Evolutionary conservation across 148 eudicot species (phyloP).

Genomic region (Vaccinium corymbosum): DNA sequence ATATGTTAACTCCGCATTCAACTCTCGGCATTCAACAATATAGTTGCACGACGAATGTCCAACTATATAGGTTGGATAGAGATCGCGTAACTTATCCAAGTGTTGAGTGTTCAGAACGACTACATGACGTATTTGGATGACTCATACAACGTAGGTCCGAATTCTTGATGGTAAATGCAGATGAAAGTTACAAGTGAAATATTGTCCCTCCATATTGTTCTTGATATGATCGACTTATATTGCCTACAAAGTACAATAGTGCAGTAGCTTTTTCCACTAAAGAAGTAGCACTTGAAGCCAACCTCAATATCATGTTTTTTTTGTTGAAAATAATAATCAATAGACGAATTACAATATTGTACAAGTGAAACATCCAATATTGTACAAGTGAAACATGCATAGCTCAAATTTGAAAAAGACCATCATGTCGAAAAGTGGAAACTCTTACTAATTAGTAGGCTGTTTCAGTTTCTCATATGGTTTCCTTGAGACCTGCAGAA

Average conservation of each 20-base stretch:
- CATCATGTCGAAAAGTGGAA: not conserved
- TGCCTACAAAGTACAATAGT: not conserved
- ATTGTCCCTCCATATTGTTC: not conserved
- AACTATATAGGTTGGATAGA: not conserved
- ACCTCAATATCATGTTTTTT: not conserved
- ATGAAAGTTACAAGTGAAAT: not conserved
- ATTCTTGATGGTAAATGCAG: not conserved
- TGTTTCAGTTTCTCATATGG: constrained; percentile 35
- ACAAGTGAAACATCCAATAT: not conserved
- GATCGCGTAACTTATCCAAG: not conserved
- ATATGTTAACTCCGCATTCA: too few relatives aligned
- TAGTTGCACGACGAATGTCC: not conserved
- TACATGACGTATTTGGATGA: not conserved
- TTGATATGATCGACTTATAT: not conserved
- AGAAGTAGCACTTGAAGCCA: not conserved
- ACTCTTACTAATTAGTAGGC: constrained; percentile 6
- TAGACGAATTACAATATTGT: not conserved
- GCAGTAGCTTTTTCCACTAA: not conserved
- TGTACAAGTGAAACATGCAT: not conserved
- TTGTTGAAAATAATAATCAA: not conserved
- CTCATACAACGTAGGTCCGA: too few relatives aligned
- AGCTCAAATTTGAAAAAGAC: not conserved
- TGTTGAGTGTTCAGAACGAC: not conserved
- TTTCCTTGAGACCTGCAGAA: constrained; percentile 34
- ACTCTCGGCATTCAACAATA: too few relatives aligned